A percentile compares a stretch with the other conserved stretches of the same genome.
phyloP scores from a whole-genome alignment of 495 filamentous ascomycete genomes.

The Penicillium argentinense region DNA sequence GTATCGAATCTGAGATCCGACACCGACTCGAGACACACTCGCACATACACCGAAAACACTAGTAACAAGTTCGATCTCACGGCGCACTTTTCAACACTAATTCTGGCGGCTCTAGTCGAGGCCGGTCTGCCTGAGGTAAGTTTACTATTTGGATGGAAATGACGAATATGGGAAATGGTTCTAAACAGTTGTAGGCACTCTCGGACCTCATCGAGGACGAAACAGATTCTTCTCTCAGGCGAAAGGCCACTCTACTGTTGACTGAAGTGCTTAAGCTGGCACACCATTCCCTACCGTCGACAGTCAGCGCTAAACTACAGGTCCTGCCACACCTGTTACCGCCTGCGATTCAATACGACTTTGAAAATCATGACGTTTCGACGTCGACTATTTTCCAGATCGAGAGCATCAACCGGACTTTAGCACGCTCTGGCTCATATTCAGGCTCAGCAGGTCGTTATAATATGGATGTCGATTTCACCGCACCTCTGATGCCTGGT shows the following conservation, averaged over 20 bases:
- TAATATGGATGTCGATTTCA: constrained; percentile 48
- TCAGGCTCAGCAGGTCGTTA: constrained; percentile 40
- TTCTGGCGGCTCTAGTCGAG: constrained; percentile 82
- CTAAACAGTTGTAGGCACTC: constrained; percentile 49
- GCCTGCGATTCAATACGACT: constrained; percentile 67
- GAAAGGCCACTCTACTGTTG: constrained; percentile 86
- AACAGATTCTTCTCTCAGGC: constrained; percentile 70
- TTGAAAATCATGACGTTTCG: constrained; percentile 72
- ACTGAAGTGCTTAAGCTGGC: constrained; percentile 89
- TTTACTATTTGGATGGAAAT: background rate
- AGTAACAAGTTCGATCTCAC: constrained; percentile 76
- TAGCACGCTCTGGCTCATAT: constrained; percentile 69
- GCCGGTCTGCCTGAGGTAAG: constrained; percentile 73
- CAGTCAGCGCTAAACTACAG: constrained; percentile 77
- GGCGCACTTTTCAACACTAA: constrained; percentile 88
- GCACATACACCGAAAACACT: constrained; percentile 56
- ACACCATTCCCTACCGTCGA: constrained; percentile 75
- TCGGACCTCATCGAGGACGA: constrained; percentile 67
- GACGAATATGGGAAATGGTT: background rate
- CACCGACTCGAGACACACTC: constrained; percentile 43
- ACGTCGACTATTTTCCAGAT: constrained; percentile 93
- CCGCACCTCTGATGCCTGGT: constrained; percentile 36
- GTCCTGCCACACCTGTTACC: constrained; percentile 79
- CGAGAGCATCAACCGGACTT: constrained; percentile 91
- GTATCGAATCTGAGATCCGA: constrained; percentile 83